A percentile compares a stretch with the other conserved stretches of the same genome.
These are phyloP conservation scores for Malus hybrid DNA, from an alignment of 331 rosid genomes.

Conservation along the genomic window DNA sequence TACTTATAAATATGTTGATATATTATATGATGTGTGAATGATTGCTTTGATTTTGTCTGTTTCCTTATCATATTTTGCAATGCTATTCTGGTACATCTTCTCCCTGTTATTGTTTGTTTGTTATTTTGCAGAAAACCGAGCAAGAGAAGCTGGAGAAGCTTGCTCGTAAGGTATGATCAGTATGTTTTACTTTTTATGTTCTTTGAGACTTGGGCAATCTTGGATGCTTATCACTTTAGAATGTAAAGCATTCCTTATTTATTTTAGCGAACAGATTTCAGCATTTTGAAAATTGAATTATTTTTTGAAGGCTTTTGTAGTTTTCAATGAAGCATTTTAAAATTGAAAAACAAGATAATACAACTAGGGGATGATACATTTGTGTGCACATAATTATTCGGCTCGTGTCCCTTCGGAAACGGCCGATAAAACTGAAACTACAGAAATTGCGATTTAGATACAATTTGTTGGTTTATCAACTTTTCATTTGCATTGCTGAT, in stretches of 20 bases:
- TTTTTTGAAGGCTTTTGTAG: background rate
- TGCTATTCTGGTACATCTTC: background rate
- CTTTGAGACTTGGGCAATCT: background rate
- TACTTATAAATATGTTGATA: background rate
- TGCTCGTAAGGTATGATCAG: conserved; percentile 70
- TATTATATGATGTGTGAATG: background rate
- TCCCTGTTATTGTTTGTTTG: background rate
- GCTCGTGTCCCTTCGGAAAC: background rate
- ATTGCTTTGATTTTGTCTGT: conserved; percentile 5
- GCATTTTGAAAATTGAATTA: background rate
- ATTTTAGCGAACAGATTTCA: background rate
- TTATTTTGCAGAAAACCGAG: conserved; percentile 66
- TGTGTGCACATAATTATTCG: background rate
- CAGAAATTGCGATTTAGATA: background rate
- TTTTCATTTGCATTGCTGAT: background rate
- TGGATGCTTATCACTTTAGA: background rate
- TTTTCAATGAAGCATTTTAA: background rate
- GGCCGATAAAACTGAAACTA: background rate
- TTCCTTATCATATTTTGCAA: background rate
- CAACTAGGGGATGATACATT: background rate
- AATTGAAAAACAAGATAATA: background rate
- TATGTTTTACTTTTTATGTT: background rate
- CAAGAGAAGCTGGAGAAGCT: conserved; percentile 92
- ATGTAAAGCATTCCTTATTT: background rate
- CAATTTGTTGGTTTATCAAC: background rate